Base-by-base conservation (phyloP, 305 asterid genomes). In the Stenogyne calaminthoides region DNA sequence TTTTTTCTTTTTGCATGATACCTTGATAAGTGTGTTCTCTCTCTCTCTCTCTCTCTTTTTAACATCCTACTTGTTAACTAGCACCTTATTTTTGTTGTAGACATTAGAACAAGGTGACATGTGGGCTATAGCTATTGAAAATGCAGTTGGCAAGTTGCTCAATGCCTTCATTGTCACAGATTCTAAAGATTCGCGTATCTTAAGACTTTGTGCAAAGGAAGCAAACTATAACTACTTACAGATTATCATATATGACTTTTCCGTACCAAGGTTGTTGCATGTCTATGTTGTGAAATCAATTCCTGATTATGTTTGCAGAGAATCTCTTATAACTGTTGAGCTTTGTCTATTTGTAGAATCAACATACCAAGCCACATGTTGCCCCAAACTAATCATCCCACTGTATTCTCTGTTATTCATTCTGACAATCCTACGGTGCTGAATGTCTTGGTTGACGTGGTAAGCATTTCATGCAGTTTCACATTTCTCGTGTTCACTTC, bases 401-500 rank as follows among this genome's bases (percentile, higher is more conserved):
- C 97, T 67, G 85, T 81, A 27, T 79, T 95, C 71, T 90, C 97
- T 56, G 90, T 86, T 56, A 56, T 95, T 71, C 81, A 75, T 70
- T 88, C 91, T 46, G 99, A 92, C 80, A 88, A 83, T 78, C 83
- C 91, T 67, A 86, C 91, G 0, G 93, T 92, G 68, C 74, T 85
- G 72, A 95, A 95, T 77, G 97, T 89, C 72, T 81, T 95, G 88
- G 80, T 95, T 80, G 99, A 95, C 83, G 58, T 84, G 96, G 99
- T 94, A 90, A 64, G 65, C 64, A 82, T 68, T 57, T 18, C 20
- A 39, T 59, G 63, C 32, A 67, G 63, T 80, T 81, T 69, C 9
- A 22, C 27, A 32, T 55, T 44, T 59, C 73, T 62, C 64, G 20
- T 55, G 67, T 71, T 15, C 20, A 51, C 64, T 72, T 36, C 14